phyloP scores from a whole-genome alignment of 2,329 filamentous ascomycete genomes.

The Colletotrichum tropicale region DNA sequence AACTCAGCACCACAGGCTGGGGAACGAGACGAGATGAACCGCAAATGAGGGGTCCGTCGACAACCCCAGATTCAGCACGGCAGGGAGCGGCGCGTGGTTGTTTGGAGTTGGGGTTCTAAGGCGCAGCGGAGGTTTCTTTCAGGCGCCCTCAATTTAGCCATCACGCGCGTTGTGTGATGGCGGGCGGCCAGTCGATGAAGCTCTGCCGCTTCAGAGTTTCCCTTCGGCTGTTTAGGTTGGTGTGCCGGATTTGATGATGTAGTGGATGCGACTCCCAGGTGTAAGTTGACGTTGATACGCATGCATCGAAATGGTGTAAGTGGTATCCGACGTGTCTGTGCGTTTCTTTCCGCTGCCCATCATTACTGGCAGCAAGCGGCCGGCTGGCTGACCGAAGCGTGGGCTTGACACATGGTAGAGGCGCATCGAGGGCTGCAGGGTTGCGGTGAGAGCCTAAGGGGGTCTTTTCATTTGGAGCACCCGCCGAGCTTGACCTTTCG shows the following conservation, averaged over 20 bases:
- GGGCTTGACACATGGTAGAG: conserved; percentile 9
- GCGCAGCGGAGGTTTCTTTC: background rate
- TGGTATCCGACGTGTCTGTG: conserved; percentile 5
- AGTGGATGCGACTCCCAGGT: background rate
- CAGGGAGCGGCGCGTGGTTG: background rate
- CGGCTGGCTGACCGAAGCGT: background rate
- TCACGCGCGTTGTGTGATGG: background rate
- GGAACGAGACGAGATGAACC: conserved; percentile 2
- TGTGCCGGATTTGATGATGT: background rate
- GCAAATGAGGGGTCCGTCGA: background rate
- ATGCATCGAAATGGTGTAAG: background rate
- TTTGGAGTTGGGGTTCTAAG: background rate
- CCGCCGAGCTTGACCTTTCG: background rate
- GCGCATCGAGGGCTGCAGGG: conserved; percentile 9
- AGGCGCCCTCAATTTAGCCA: background rate
- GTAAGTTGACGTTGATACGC: background rate
- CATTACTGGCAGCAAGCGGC: background rate
- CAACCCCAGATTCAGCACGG: background rate
- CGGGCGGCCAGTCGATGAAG: background rate
- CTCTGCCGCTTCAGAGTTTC: background rate
- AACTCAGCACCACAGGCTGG: background rate
- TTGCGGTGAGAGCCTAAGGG: background rate
- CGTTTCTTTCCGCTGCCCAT: background rate
- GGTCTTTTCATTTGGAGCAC: background rate
- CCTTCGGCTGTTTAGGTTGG: background rate